Percentiles rank a stretch among this genome's conserved stretches.
phyloP scores from a whole-genome alignment of 2,329 filamentous ascomycete species.

The Plenodomus lindquistii region DNA sequence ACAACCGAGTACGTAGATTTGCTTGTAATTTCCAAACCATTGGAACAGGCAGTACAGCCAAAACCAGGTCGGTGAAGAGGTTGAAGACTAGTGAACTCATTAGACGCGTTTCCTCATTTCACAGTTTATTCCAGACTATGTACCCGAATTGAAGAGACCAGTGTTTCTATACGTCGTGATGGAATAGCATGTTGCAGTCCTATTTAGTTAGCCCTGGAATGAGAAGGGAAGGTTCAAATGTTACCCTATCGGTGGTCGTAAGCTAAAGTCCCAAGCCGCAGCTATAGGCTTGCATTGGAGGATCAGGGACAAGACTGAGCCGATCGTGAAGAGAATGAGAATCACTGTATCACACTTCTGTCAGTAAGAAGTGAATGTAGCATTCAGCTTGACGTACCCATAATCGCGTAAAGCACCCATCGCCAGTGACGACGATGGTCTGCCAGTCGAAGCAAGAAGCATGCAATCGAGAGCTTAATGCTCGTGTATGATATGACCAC shows the following conservation, averaged over 20 bases:
- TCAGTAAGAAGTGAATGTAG: too few species aligned
- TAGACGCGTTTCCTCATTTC: too few species aligned
- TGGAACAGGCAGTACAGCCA: constrained; percentile 49
- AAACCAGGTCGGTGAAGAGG: constrained; percentile 45
- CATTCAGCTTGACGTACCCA: too few species aligned
- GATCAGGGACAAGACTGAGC: constrained; percentile 26
- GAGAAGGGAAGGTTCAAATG: too few species aligned
- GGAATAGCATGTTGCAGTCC: constrained; percentile 28
- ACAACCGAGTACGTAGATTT: constrained; percentile 46
- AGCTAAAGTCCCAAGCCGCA: constrained; percentile 49
- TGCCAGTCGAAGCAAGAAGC: constrained; percentile 53
- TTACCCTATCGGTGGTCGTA: constrained; percentile 27
- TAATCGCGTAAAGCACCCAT: too few species aligned
- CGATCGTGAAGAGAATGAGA: constrained; percentile 29
- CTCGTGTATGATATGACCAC: constrained; percentile 50
- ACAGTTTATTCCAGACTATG: too few species aligned
- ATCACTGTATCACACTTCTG: constrained; percentile 7
- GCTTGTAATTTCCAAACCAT: constrained; percentile 49
- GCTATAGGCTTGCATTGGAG: constrained; percentile 44
- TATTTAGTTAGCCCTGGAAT: constrained; percentile 8
- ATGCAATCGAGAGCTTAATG: constrained; percentile 55
- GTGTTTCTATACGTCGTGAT: constrained; percentile 51
- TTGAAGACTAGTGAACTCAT: too few species aligned
- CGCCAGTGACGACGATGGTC: too few species aligned
- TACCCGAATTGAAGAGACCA: constrained; percentile 53